Base-by-base conservation (phyloP, 1,284 basidiomycete genomes). In the Thelephora terrestris region DNA sequence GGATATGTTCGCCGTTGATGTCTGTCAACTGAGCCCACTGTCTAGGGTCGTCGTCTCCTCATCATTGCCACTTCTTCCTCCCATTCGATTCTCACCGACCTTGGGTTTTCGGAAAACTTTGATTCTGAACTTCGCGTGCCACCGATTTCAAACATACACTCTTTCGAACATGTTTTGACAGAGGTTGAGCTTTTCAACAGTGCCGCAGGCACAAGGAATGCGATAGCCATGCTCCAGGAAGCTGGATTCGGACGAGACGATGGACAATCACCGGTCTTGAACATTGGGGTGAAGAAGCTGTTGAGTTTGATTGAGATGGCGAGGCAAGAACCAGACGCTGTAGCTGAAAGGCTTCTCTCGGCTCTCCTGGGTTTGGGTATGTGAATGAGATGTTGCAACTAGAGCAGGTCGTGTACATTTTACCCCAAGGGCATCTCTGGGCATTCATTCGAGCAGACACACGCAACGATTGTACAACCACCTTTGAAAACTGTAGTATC, bases 221-320 rank as follows among this genome's bases (percentile, higher is more conserved):
- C 85, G 2, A 71, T 93, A 55, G 64, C 66, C 34, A 79, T 89
- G 68, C 69, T 98, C 21, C 67, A 74, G 23, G 79, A 88, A 50
- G 88, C 91, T 1, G 90, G 90, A 10, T 83, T 95, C 56, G 78
- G 67, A 61, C 63, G 64, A 12, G 68, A 52, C 4, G 49, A 54
- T 29, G 48, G 48, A 43, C 4, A 51, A 50, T 20, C 71, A 5
- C 56, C 62, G 17, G 68, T 70, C 42, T 57, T 94, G 58, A 81
- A 85, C 55, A 85, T 99, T 47, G 96, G 95, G 5, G 82, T 99
- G 60, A 98, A 98, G 79, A 93, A 91, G 68, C 63, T 99, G 61
- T 64, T 99, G 60, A 92, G 85, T 50, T 78, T 91, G 53, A 78
- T 94, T 20, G 95, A 99, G 73, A 98, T 98, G 94, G 91, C 94